Base-by-base conservation (phyloP, 1,139 yeast species). In the Hansenula anomala region DNA sequence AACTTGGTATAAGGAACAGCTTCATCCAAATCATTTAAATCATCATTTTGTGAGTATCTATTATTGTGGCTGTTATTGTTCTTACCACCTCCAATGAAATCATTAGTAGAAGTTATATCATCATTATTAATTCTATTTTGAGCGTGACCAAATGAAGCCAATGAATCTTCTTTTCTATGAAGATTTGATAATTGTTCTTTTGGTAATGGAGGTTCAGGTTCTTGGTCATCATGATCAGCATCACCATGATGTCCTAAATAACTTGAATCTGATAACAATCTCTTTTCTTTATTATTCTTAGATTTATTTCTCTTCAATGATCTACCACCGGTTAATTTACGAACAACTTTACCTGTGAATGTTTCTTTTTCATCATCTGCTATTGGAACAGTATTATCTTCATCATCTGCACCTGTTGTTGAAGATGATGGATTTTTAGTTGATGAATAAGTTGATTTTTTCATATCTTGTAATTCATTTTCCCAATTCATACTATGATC, bases 401-500 rank as follows among this genome's bases (percentile, higher is more conserved):
- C 54, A 16, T 46, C 50, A 15, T 32, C 41, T 6, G 32, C 33
- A 12, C n/a, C n/a, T n/a, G n/a, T n/a, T n/a, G 35, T 34, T 15
- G 36, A 23, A 19, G 39, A 38, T 6, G 45, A 31, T 23, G 22
- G 18, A 23, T 31, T 36, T 6, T 49, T 41, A 30, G 41, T 37
- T 13, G 49, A 33, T 3, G 27, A 17, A 20, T 33, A 27, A 2
- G 48, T 42, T 19, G 43, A 44, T 36, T 38, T 29, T 18, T 37
- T 49, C 42, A 62, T 36, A 24, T 71, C 71, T 41, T 69, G 70
- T 49, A 78, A 60, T 41, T 72, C 67, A 54, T 70, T 61, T 51
- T 80, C 87, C 92, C 92, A 84, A 57, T 81, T 73, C 16, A 62
- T 68, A 37, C 73, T 69, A 57, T 84, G 94, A 44, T 80, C 85